These are phyloP conservation scores for Sphaceloma murrayae DNA, from an alignment of 2,329 filamentous ascomycete species.

Conservation along the genomic window DNA sequence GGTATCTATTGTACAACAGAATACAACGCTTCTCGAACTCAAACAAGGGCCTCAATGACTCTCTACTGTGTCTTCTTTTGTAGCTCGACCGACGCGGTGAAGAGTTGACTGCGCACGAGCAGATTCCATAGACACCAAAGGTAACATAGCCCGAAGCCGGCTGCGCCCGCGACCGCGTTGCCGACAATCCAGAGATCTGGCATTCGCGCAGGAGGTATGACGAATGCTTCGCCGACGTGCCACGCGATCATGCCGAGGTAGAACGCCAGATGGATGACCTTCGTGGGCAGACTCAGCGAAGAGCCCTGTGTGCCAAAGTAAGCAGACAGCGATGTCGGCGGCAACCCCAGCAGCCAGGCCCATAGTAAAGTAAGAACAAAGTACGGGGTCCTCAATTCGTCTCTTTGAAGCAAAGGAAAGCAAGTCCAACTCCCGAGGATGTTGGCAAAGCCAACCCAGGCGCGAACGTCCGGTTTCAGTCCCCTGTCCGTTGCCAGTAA, in stretches of 20 bases:
- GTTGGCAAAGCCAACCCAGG: constrained; percentile 96
- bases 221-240: constrained; percentile 65
- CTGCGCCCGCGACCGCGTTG: constrained; percentile 78
- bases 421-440: constrained; percentile 84
- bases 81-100: constrained; percentile 22
- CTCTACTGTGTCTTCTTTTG: constrained; percentile 34
- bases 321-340: constrained; percentile 61
- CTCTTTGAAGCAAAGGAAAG: constrained; percentile 79
- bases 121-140: constrained; percentile 77
- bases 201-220: constrained; percentile 61
- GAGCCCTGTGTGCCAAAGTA: constrained; percentile 45
- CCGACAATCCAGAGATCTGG: constrained; percentile 91
- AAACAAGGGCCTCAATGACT: no score
- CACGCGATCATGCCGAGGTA: constrained; percentile 70
- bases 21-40: constrained; percentile 13
- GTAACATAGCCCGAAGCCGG: constrained; percentile 79
- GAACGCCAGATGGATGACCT: constrained; percentile 63
- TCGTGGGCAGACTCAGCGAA: constrained; percentile 48
- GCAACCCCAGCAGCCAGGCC: constrained; percentile 82
- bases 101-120: constrained; percentile 47
- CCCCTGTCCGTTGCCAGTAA: constrained; percentile 71
- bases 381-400: constrained; percentile 77
- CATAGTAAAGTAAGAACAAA: constrained; percentile 75
- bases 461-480: constrained; percentile 62
- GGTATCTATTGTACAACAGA: constrained; percentile 18